Evolutionary conservation across 2,329 filamentous ascomycete genomes (phyloP), one percentile per base, ranked within the genome.

Genomic region (Xylariaceae sp.): DNA sequence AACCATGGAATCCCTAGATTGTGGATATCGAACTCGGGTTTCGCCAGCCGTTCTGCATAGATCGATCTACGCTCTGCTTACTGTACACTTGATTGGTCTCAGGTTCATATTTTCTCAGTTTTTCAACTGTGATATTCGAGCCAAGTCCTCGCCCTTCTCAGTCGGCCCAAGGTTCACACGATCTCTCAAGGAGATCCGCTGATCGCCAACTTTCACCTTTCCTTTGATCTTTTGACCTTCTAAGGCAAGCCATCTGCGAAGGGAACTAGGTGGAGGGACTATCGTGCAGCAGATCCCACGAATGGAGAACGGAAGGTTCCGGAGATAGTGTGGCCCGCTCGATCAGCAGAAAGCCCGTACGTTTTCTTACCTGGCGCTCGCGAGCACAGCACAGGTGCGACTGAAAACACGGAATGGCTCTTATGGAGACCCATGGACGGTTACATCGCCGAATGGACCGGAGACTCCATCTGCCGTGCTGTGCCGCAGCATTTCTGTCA

Each of bases 71-170:
- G 62, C 61, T 45, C 23, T 10, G 51, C 9, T 35, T 52, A 51
- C 62, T 51, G 63, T 61, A 64, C 54, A 65, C 67, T 58, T 63
- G 61, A 71, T 71, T 71, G 69, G 68, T 51, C 57, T 48, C 60
- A 51, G 54, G 58, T 49, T 37, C 35, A 30, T 39, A 34, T 59
- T 13, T 45, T 45, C 13, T 30, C 23, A 30, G 13, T 41, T 41
- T 8, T 41, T 41, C 37, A 41, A 45, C 41, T 60, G 53, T 55
- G 39, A 34, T 15, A 59, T 61, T 34, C 50, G 52, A 63, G 57
- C 66, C 64, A 13, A 66, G 65, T 66, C 63, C 56, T 60, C 56
- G 48, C 23, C 35, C n/a, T 61, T 57, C 50, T 55, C 37, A 11
- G 56, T 49, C 23, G 58, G 9, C 13, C 41, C 41, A n/a, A n/a